A percentile compares a stretch with the other conserved stretches of the same genome.
phyloP scores from a whole-genome alignment of 192 early-diverging fungal genomes.

The Coemansia sp. region DNA sequence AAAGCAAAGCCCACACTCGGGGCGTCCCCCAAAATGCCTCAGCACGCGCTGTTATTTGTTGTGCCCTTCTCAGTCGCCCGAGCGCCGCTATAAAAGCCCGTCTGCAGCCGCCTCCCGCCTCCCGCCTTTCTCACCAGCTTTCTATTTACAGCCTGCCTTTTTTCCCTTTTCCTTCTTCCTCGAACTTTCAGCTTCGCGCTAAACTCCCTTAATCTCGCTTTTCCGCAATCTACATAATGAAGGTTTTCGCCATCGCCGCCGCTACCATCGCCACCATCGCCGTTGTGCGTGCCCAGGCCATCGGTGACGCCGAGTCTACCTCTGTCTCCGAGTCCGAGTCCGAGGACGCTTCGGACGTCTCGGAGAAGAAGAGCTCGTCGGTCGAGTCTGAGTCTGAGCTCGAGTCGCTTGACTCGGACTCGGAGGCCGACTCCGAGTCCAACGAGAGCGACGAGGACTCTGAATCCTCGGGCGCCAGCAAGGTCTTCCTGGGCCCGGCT shows the following conservation, averaged over 20 bases:
- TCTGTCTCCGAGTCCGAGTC: conserved; percentile 4
- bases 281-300: conserved; percentile 18
- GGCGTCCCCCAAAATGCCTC: neutral
- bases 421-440: neutral
- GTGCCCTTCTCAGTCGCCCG: neutral
- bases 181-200: neutral
- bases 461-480: conserved; percentile 18
- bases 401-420: neutral
- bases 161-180: neutral
- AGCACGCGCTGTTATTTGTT: conserved; percentile 2
- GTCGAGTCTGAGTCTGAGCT: conserved; percentile 2
- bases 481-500: conserved; percentile 29
- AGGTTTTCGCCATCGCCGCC: conserved; percentile 37
- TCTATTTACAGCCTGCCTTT: neutral
- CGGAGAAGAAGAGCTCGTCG: conserved; percentile 9
- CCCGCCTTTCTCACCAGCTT: neutral
- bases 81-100: conserved; percentile 1
- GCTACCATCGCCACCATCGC: conserved; percentile 34
- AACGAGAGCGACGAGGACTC: conserved; percentile 6
- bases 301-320: conserved; percentile 8
- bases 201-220: neutral
- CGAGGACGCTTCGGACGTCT: neutral
- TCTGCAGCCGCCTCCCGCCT: neutral
- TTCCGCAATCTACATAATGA: conserved; percentile 26
- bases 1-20: neutral